Conservation (phyloP, 2,329 filamentous ascomycete genomes). For the Immersiporthe knoxdaviesiana region DNA sequence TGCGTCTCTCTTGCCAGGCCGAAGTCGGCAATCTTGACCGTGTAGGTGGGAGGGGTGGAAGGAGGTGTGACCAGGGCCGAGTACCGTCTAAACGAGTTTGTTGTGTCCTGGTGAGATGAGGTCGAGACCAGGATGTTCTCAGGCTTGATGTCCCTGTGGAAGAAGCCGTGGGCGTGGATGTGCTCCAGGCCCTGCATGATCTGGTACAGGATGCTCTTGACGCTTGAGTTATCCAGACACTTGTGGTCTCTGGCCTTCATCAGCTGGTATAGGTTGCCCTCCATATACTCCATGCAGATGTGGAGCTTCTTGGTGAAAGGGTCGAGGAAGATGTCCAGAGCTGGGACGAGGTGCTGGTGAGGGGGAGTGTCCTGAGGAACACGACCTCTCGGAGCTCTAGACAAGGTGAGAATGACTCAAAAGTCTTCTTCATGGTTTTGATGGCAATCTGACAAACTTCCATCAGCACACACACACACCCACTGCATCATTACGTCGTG, state of each 20-base stretch:
- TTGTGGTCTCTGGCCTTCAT: conserved; percentile 99
- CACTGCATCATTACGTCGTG: background rate
- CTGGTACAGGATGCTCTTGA: conserved; percentile 97
- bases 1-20: conserved; percentile 96
- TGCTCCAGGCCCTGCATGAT: conserved; percentile 96
- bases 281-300: conserved; percentile 99
- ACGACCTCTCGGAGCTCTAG: conserved; percentile 95
- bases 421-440: conserved; percentile 99
- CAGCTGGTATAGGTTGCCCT: conserved; percentile 96
- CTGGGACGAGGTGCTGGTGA: conserved; percentile 93
- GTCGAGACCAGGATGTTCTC: conserved; percentile 98
- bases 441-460: conserved; percentile 76
- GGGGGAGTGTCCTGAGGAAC: conserved; percentile 88
- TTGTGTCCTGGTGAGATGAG: conserved; percentile 78
- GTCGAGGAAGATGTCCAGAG: conserved; percentile 96
- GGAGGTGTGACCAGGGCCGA: conserved; percentile 92
- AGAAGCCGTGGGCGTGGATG: conserved; percentile 96
- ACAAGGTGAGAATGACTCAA: conserved; percentile 88
- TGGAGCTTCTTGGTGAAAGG: conserved; percentile 95
- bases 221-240: conserved; percentile 82
- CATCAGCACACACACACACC: conserved; percentile 15
- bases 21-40: conserved; percentile 98
- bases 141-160: conserved; percentile 98
- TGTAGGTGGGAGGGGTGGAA: conserved; percentile 89
- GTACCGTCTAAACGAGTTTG: conserved; percentile 88